Base-by-base conservation (phyloP, 2,329 filamentous ascomycete species). In the Aureobasidium sp. region DNA sequence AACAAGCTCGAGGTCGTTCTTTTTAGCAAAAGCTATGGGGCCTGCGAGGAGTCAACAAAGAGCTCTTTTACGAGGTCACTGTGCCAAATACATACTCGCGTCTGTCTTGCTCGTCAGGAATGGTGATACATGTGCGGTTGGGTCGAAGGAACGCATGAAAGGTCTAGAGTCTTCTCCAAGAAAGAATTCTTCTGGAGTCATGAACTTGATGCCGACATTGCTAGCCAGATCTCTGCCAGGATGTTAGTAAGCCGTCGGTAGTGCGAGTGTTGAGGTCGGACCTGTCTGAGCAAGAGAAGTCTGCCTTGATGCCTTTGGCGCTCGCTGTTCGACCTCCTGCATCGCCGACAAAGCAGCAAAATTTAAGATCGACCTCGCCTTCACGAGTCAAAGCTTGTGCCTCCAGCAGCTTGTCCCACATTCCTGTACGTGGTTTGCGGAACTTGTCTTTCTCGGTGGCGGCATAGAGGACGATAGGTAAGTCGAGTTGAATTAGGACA, bases 131-230 rank as follows among this genome's bases (percentile, higher is more conserved):
- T 87, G 85, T 3, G 78, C 72, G 1, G 75, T 75, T 21, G 92
- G 83, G 65, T 97, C 86, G 67, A 97, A 95, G 0, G 83, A 78
- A 61, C 89, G 81, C 10, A 75, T 74, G 69, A 90, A 94, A 1
- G 84, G 81, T 65, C 85, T 81, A 1, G 88, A 79, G 29, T 81
- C 69, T 67, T 90, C 83, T 1, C 81, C 81, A 0, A 93, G 81
- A 71, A 97, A 97, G 76, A 87, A 96, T 73, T 97, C 92, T 70
- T 99, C 94, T 0, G 94, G 94, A 0, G 93, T 96, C 62, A 85
- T 78, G 72, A 93, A 99, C 13, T 77, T 71, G 66, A 99, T 84
- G 4, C 90, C 90, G 13, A 92, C 76, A 69, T 99, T 97, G 64
- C 86, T 80, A 3, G 94, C 93, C 68, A 97, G 88, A 69, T 97